Evolutionary conservation across 164 flowering plant species (phyloP), one percentile per base, ranked within the genome.

Genomic region (Stephania cephalantha): DNA sequence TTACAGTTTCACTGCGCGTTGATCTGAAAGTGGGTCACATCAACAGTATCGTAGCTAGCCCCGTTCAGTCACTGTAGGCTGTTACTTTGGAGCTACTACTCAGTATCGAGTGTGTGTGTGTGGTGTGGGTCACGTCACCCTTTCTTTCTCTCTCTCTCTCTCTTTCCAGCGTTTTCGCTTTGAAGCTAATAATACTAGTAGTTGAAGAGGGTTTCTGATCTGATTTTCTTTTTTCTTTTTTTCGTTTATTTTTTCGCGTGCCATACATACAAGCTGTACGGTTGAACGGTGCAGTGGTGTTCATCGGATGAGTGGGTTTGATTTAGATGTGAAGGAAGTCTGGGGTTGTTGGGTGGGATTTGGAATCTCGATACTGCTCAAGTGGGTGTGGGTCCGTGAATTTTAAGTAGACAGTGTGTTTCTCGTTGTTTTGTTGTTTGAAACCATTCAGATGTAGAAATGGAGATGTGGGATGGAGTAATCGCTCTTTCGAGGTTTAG

Each of bases 1-100:
- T 82, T 77, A 78, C 84, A 75, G 82, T 80, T 81, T 80, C 77
- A 87, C 87, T 87, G 84, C 79, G 69, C 78, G 88, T 86, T 79
- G 52, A 80, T 85, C 85, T 79, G 71, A 9, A 61, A 86, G 91
- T 89, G 91, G 89, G 95, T 88, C 92, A 90, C 92, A 88, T 90
- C 92, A 87, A 71, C 86, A 85, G 85, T 87, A 85, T 82, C 35
- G n/a, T 52, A 18, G 25, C 25, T 72, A 72, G 74, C 42, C 42
- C 42, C 42, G 42, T 35, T 35, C 42, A 35, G 83, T 69, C 66
- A 74, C 69, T 53, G 67, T 69, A 74, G 84, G 46, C 46, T 53
- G 42, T 35, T 2, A 53, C 29, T 30, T 7, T 25, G 10, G 29
- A 53, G 65, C 25, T n/a, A 46, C 13, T 30, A 22, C 44, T 18